These are phyloP conservation scores for Hypholoma fasciculare DNA, from an alignment of 768 basidiomycete genomes.

Conservation along the genomic window DNA sequence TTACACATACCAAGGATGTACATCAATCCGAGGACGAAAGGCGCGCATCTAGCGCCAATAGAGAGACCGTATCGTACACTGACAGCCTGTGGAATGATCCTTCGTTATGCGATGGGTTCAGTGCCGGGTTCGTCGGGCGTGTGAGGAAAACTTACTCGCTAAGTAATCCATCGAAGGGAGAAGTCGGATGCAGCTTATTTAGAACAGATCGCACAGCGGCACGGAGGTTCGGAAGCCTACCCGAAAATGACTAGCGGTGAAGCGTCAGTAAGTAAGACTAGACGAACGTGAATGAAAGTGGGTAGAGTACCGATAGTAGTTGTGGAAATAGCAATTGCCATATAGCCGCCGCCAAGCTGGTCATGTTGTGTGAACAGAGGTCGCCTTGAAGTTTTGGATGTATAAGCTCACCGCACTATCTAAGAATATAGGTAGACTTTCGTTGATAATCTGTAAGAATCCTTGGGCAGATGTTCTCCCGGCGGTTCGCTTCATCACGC, in stretches of 20 bases:
- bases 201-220: background rate
- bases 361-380: background rate
- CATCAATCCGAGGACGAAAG: constrained; percentile 75
- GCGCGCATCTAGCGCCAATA: constrained; percentile 78
- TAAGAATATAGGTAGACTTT: constrained; percentile 80
- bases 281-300: background rate
- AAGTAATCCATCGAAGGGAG: constrained; percentile 14
- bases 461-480: background rate
- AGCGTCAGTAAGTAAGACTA: background rate
- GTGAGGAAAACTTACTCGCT: constrained; percentile 61
- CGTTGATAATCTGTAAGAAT: constrained; percentile 65
- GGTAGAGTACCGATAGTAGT: constrained; percentile 57
- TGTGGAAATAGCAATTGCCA: constrained; percentile 75
- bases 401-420: constrained; percentile 62
- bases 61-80: constrained; percentile 78
- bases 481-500: constrained; percentile 21
- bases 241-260: constrained; percentile 71
- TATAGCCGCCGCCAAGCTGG: constrained; percentile 61
- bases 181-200: background rate
- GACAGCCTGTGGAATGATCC: constrained; percentile 69
- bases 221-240: constrained; percentile 37
- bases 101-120: constrained; percentile 15
- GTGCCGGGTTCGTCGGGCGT: background rate
- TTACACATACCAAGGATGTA: constrained; percentile 46
- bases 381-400: background rate